Evolutionary conservation across 2,329 filamentous ascomycete species (phyloP), one percentile per base, ranked within the genome.

Genomic region (Ceratocystis colombiana): DNA sequence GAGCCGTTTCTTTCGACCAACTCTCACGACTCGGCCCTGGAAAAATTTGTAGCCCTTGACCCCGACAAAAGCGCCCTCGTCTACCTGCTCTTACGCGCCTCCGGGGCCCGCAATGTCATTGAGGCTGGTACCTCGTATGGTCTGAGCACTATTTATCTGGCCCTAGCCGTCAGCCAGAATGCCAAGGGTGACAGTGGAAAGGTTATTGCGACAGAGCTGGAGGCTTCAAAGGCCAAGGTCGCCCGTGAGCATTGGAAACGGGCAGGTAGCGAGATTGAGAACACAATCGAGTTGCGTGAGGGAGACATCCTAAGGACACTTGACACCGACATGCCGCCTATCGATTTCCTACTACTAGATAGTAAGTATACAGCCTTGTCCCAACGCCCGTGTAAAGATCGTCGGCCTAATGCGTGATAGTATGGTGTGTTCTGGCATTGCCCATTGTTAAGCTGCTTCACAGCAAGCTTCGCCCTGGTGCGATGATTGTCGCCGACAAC

Each of bases 81-180:
- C 1, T 86, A 86, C 71, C 79, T 81, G 20, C 75, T 86, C 0
- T 71, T 79, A 2, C 77, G 77, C 2, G 75, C 78, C 10, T 79
- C 73, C 8, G 76, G 78, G 1, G 83, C 83, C 0, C 75, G 74
- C 1, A 77, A 77, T 53, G 74, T 85, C 25, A 78, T 86, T 46
- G 84, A 87, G 71, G 83, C 82, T 0, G 84, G 84, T 0, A 86
- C 84, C 0, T 81, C 79, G 53, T 86, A 83, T 67, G 84, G 84
- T 1, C 78, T 87, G 1, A 83, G 80, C 66, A 86, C 84, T 0
- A 83, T 86, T 57, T 87, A 85, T 68, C 77, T 86, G 1, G 82
- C 83, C 0, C 74, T 86, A 1, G 84, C 82, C 0, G 80, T 82
- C 0, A 76, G 76, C 0, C 76, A 81, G 65, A 84, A 81, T 41